Base-by-base conservation (phyloP, 768 basidiomycete species). In the Podaxis pistillaris region DNA sequence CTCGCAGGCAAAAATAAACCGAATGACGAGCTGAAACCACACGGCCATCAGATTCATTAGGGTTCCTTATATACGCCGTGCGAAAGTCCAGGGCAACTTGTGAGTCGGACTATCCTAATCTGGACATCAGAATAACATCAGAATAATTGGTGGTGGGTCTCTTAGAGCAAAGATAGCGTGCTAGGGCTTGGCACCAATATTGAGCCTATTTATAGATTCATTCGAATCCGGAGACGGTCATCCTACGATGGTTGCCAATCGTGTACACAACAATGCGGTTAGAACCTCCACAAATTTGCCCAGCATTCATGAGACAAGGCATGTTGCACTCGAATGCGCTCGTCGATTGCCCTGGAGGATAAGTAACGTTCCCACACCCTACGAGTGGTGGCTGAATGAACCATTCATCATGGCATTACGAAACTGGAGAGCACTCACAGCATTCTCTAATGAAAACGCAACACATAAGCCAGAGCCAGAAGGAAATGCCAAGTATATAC, bases 251-350 rank as follows among this genome's bases (percentile, higher is more conserved):
- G 8, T 4, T 41, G 47, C 3, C 11, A 49, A 22, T 26, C 46
- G 55, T 36, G 36, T 63, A 63, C 28, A 49, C 44, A 7, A 63
- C n/a, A 12, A 56, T 22, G 9, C 62, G 62, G n/a, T 30, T 44
- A 50, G 63, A 55, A 19, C 67, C 69, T 26, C 69, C 69, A 63
- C 69, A 70, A 8, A 60, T 28, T 58, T 70, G 60, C 7, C 58
- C 61, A 4, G 66, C 67, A 63, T 70, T 61, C 2, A 55, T 66
- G 26, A 66, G 44, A 40, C 69, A 70, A 9, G 69, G 69, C 46
- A 56, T 60, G 28, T 56, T 47, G 37, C 69, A 68, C 26, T 63
- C 61, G 36, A 13, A 56, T 8, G 61, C 37, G 30, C 37, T 62
- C 12, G 49, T 58, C 44, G 56, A 57, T 22, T 49, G 49, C 22